These are phyloP conservation scores for Diaporthe capsici DNA, from an alignment of 2,329 filamentous ascomycete genomes.

Conservation along the genomic window DNA sequence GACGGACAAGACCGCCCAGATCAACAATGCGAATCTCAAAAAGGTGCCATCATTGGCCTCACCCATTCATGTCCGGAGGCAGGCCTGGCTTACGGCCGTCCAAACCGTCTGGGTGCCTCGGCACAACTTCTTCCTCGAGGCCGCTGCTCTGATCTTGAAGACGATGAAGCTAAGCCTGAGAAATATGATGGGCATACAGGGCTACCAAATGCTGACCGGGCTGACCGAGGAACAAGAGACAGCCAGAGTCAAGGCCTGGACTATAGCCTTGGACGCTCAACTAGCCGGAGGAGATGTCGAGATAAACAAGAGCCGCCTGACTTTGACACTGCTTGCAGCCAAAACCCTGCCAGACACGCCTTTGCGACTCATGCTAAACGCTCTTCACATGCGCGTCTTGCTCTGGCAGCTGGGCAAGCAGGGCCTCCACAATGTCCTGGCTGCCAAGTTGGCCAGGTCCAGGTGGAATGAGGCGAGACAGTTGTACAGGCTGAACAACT, in stretches of 20 bases:
- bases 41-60: constrained; percentile 81
- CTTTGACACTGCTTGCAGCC: constrained; percentile 89
- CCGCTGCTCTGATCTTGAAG: constrained; percentile 84
- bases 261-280: constrained; percentile 93
- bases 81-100: constrained; percentile 93
- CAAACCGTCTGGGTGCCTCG: constrained; percentile 93
- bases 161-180: constrained; percentile 85
- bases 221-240: constrained; percentile 87
- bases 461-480: constrained; percentile 87
- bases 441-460: constrained; percentile 79
- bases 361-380: constrained; percentile 88
- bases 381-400: constrained; percentile 90
- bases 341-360: constrained; percentile 89
- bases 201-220: constrained; percentile 85
- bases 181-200: constrained; percentile 81
- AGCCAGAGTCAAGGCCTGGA: constrained; percentile 91
- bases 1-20: constrained; percentile 57
- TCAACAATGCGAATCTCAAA: constrained; percentile 54
- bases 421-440: constrained; percentile 77
- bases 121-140: constrained; percentile 88
- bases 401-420: constrained; percentile 82
- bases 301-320: constrained; percentile 87
- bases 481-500: constrained; percentile 66
- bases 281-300: constrained; percentile 91
- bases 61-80: constrained; percentile 85